Evolutionary conservation across 805 yeast species (phyloP), one percentile per base, ranked within the genome.

Genomic region (Kodamaea kaohsiungensis): DNA sequence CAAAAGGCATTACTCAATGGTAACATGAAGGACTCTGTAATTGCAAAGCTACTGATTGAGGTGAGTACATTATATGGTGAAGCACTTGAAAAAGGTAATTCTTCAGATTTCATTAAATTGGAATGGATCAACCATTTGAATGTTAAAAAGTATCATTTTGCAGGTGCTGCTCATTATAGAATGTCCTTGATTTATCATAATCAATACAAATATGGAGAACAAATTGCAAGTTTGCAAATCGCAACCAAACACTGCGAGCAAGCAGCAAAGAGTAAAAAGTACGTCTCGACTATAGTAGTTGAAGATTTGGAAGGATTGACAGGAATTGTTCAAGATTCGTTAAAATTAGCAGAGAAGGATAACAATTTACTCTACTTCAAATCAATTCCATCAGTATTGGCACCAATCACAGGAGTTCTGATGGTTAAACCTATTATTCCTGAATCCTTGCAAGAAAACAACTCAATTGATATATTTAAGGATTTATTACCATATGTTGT

Each of bases 361-460:
- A 91, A 91, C 65, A 92, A 91, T 62, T 73, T 91, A 60, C 85
- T 92, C 5, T 89, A 90, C 66, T 69, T 89, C 40, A 86, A 88
- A 54, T 70, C 74, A 1, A 84, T 90, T 0, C 96, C 96, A 0
- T 60, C 57, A 1, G 62, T 59, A 7, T 54, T 84, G 1, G 73
- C 81, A 0, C 61, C 73, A 0, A 72, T 85, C 2, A 63, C 69
- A 1, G 79, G 80, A 1, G 85, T 84, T 0, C 66, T 80, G 3
- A 82, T 88, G 77, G 90, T 87, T 1, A 81, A 81, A 50, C 71
- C 83, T 0, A 58, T 70, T 42, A 71, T 70, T 2, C 69, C 82
- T 0, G 62, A 60, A 7, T 52, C 57, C 13, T 19, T 83, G 1
- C 56, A 61, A 2, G 61, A 59, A 0, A 76, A 80, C 3, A 52